phyloP scores from a whole-genome alignment of 306 rosid genomes.

The Styphnolobium japonicum region DNA sequence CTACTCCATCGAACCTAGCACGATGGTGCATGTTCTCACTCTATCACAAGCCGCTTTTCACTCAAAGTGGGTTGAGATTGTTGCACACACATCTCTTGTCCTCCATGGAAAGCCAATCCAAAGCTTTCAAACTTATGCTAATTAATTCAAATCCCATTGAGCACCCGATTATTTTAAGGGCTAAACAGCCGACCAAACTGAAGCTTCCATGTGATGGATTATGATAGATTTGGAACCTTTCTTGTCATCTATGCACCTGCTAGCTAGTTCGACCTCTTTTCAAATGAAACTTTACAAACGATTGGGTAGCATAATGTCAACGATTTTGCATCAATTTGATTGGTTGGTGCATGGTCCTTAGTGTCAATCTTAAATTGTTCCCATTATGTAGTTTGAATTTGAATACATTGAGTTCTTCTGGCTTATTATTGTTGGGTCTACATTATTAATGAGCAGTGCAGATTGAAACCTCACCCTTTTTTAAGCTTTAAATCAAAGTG shows the following conservation, averaged over 20 bases:
- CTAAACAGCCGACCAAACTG: conserved; percentile 68
- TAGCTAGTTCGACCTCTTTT: conserved; percentile 23
- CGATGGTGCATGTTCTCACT: conserved; percentile 74
- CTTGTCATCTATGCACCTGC: conserved; percentile 51
- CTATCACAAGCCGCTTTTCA: conserved; percentile 63
- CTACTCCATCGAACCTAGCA: conserved; percentile 66
- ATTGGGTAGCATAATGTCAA: conserved; percentile 50
- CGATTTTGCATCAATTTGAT: conserved; percentile 31
- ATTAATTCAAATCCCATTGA: conserved; percentile 44
- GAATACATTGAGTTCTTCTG: conserved; percentile 14
- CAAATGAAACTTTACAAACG: conserved; percentile 3
- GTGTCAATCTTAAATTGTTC: conserved; percentile 23
- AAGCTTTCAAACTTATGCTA: conserved; percentile 36
- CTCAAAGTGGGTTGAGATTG: conserved; percentile 69
- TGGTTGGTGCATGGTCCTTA: conserved; percentile 9
- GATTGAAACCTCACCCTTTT: background rate
- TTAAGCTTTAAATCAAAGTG: background rate
- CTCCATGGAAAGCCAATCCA: conserved; percentile 62
- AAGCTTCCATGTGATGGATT: conserved; percentile 70
- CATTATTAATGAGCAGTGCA: background rate
- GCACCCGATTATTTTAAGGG: conserved; percentile 46
- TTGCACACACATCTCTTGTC: conserved; percentile 64
- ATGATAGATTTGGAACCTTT: conserved; percentile 76
- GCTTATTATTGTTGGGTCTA: conserved; percentile 6
- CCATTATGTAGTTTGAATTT: conserved; percentile 20